Evolutionary conservation across 2,329 filamentous ascomycete species (phyloP).

Genomic region (Cercospora brassicicola): DNA sequence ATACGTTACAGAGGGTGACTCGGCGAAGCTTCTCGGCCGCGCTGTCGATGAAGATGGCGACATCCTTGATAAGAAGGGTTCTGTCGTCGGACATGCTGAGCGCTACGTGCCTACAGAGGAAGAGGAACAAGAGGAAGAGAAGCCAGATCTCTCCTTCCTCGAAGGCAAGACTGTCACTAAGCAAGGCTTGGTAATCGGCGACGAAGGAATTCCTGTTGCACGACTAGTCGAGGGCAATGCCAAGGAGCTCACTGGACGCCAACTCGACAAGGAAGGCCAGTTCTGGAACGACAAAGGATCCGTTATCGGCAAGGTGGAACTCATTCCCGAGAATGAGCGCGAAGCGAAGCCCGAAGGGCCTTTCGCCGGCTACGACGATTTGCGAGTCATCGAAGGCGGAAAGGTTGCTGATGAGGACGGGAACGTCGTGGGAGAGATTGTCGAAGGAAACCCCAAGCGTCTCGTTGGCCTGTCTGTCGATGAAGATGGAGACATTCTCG

Average conservation of each 20-base stretch:
- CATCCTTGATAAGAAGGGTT: slow-evolving; percentile 56
- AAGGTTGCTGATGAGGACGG: slow-evolving; percentile 53
- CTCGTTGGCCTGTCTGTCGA: slow-evolving; percentile 74
- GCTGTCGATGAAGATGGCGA: slow-evolving; percentile 55
- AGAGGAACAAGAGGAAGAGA: slow-evolving; percentile 52
- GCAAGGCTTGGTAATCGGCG: slow-evolving; percentile 52
- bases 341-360: slow-evolving; percentile 53
- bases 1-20: slow-evolving; percentile 51
- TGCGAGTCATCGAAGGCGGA: slow-evolving; percentile 51
- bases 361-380: slow-evolving; percentile 52
- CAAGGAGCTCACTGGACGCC: slow-evolving; percentile 64
- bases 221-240: slow-evolving; percentile 67
- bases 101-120: slow-evolving; percentile 65
- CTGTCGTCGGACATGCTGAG: slow-evolving; percentile 54
- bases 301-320: slow-evolving; percentile 65
- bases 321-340: slow-evolving; percentile 66
- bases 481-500: slow-evolving; percentile 77
- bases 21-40: slow-evolving; percentile 54
- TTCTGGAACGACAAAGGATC: slow-evolving; percentile 73
- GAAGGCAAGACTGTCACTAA: slow-evolving; percentile 53
- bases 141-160: slow-evolving; percentile 48
- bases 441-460: slow-evolving; percentile 60
- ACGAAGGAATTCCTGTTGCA: slow-evolving; percentile 56
- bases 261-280: slow-evolving; percentile 70
- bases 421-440: slow-evolving; percentile 54